Percentiles rank a stretch among this genome's conserved stretches.
These are phyloP conservation scores for Durusdinium trenchii DNA, from an alignment of 73 alveolate genomes.

Conservation along the genomic window DNA sequence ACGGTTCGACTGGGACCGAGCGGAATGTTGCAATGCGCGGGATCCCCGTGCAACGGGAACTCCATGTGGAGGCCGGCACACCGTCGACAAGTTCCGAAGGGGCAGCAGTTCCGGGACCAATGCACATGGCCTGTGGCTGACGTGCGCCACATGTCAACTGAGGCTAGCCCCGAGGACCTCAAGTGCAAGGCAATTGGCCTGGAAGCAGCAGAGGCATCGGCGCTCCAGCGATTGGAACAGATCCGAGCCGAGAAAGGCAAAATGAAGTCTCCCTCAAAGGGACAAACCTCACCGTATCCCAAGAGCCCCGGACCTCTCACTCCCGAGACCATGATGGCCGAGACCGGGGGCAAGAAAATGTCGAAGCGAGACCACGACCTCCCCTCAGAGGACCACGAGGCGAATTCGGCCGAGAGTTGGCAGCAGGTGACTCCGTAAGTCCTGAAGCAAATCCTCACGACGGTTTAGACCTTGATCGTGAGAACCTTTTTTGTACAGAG, in stretches of 20 bases:
- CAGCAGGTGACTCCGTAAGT: neutral
- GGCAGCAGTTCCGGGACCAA: neutral
- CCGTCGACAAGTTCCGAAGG: neutral
- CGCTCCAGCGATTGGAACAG: neutral
- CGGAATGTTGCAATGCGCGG: neutral
- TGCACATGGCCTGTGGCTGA: neutral
- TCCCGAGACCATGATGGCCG: neutral
- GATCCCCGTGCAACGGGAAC: neutral
- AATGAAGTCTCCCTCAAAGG: neutral
- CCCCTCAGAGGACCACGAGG: neutral
- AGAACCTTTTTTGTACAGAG: neutral
- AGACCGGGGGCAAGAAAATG: neutral
- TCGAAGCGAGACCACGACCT: neutral
- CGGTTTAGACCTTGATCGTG: neutral
- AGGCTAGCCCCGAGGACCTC: neutral
- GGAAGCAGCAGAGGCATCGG: conserved; percentile 8
- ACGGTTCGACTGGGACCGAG: conserved; percentile 21
- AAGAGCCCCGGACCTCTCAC: neutral
- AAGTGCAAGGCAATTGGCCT: neutral
- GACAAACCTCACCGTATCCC: neutral
- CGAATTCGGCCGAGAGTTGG: neutral
- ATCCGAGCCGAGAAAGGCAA: neutral
- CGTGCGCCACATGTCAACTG: neutral
- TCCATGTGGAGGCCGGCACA: neutral
- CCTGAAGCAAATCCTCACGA: neutral